Evolutionary conservation across 441 rosid species (phyloP).

Genomic region (Croton setiger): DNA sequence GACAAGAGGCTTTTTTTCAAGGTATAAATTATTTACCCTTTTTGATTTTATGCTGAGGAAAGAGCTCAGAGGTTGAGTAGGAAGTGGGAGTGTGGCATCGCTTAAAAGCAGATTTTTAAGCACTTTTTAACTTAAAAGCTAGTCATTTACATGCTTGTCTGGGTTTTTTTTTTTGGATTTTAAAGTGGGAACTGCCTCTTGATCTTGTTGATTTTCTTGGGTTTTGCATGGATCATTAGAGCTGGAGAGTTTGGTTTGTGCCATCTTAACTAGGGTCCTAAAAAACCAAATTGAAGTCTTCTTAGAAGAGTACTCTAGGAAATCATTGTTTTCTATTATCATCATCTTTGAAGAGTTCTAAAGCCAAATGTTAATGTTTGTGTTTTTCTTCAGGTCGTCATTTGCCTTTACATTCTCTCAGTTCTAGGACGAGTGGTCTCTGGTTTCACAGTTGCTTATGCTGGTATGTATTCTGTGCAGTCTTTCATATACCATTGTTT

Average conservation of each 20-base stretch:
- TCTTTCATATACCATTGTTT: not conserved
- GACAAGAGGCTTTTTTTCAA: constrained; percentile 78
- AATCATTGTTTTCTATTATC: not conserved
- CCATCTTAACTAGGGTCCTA: not conserved
- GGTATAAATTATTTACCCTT: constrained; percentile 26
- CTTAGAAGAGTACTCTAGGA: not conserved
- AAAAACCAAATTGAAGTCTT: not conserved
- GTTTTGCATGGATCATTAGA: not conserved
- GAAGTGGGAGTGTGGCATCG: too few relatives aligned
- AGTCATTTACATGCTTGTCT: too few relatives aligned
- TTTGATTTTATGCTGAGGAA: too few relatives aligned
- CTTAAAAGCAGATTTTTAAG: too few relatives aligned
- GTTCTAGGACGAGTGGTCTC: constrained; percentile 74
- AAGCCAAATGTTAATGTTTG: constrained; percentile 7
- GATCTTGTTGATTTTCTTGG: too few relatives aligned
- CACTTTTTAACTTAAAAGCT: too few relatives aligned
- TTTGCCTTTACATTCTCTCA: constrained; percentile 71
- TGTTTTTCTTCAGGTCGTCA: constrained; percentile 56
- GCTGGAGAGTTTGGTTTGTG: not conserved
- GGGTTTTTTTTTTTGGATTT: too few relatives aligned
- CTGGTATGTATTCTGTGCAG: constrained; percentile 51
- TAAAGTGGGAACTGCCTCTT: too few relatives aligned
- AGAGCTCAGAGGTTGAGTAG: too few relatives aligned
- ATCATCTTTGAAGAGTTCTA: not conserved
- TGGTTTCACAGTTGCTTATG: constrained; percentile 86